These are phyloP conservation scores for Thelonectria blattea DNA, from an alignment of 2,329 filamentous ascomycete genomes.

Conservation along the genomic window DNA sequence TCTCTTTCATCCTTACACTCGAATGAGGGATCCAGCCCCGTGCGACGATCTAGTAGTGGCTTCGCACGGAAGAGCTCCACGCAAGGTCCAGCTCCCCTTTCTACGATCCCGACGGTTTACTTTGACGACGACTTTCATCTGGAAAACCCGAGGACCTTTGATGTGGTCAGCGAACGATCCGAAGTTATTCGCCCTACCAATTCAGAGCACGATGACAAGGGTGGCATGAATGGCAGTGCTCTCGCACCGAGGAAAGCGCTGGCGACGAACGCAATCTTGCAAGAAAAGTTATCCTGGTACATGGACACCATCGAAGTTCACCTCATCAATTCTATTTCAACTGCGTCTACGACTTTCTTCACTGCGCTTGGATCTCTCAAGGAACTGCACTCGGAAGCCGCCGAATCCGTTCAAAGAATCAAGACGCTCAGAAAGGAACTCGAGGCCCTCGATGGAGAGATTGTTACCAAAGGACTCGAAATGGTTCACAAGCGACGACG, in stretches of 20 bases:
- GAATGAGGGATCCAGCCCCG: slow-evolving; percentile 51
- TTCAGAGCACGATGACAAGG: slow-evolving; percentile 58
- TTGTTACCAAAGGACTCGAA: slow-evolving; percentile 83
- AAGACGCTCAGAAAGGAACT: slow-evolving; percentile 81
- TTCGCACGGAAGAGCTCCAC: slow-evolving; percentile 61
- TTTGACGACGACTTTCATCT: slow-evolving; percentile 95
- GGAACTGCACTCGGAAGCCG: slow-evolving; percentile 89
- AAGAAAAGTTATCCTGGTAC: slow-evolving; percentile 99
- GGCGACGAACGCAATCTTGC: slow-evolving; percentile 94
- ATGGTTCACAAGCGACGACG: slow-evolving; percentile 83
- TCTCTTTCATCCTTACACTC: slow-evolving; percentile 59
- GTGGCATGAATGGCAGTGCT: slow-evolving; percentile 61
- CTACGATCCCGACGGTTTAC: slow-evolving; percentile 91
- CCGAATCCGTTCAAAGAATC: slow-evolving; percentile 88
- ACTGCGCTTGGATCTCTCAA: slow-evolving; percentile 89
- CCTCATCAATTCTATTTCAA: slow-evolving; percentile 93
- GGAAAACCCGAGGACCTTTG: slow-evolving; percentile 95
- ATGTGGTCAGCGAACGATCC: slow-evolving; percentile 93
- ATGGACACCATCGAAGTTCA: slow-evolving; percentile 99
- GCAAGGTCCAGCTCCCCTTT: slow-evolving; percentile 82
- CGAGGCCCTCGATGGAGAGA: slow-evolving; percentile 80
- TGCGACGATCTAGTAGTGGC: slow-evolving; percentile 54
- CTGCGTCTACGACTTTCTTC: slow-evolving; percentile 95
- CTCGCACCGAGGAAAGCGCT: slow-evolving; percentile 77
- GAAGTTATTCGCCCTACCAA: slow-evolving; percentile 83